Evolutionary conservation across 192 early-diverging fungal species (phyloP).

Genomic region (Entrophospora sp.): DNA sequence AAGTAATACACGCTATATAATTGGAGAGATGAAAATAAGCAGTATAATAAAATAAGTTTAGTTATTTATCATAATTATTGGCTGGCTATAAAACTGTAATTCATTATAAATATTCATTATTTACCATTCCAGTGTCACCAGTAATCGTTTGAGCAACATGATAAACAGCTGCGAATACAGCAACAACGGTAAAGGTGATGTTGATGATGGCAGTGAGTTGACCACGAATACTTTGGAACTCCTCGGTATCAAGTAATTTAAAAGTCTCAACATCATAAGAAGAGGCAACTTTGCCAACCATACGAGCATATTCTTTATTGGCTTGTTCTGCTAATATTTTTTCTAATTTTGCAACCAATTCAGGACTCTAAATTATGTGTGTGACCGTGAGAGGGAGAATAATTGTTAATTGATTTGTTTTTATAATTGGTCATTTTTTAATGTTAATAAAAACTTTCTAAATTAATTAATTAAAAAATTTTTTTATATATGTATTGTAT

Average conservation of each 20-base stretch:
- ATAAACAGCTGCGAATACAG: slow-evolving; percentile 22
- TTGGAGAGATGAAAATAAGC: not conserved
- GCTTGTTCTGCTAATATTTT: slow-evolving; percentile 21
- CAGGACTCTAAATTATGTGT: no score
- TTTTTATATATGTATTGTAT: no score
- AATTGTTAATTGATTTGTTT: no score
- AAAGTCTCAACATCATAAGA: slow-evolving; percentile 22
- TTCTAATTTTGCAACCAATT: slow-evolving; percentile 17
- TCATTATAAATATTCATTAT: not conserved
- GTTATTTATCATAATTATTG: not conserved
- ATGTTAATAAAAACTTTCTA: no score
- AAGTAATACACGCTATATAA: slow-evolving; percentile 21
- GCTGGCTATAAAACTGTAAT: not conserved
- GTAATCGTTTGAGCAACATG: slow-evolving; percentile 19
- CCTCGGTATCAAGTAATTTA: slow-evolving; percentile 18
- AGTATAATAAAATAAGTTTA: not conserved
- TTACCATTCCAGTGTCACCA: slow-evolving; percentile 21
- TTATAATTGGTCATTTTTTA: no score
- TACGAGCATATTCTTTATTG: slow-evolving; percentile 23
- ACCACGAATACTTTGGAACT: slow-evolving; percentile 15
- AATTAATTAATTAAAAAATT: no score
- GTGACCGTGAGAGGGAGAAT: no score
- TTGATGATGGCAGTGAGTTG: slow-evolving; percentile 23
- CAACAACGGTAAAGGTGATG: slow-evolving; percentile 22
- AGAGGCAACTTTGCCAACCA: slow-evolving; percentile 16